Percentiles rank a stretch among this genome's conserved stretches.
phyloP scores from a whole-genome alignment of 78 protist species.

The Pigoraptor vietnamica region DNA sequence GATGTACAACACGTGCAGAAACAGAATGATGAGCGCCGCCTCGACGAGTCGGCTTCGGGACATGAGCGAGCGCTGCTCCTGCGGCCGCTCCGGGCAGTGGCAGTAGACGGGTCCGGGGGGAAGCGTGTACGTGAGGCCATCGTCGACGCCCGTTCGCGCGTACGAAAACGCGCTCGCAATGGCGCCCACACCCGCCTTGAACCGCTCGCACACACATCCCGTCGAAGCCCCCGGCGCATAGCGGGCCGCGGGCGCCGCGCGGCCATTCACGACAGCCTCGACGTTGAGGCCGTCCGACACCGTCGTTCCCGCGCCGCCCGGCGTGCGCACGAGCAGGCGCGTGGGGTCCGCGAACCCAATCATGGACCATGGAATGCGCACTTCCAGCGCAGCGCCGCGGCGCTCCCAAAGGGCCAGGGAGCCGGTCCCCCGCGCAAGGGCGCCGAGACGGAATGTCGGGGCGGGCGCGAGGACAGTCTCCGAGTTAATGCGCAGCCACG shows the following conservation, averaged over 20 bases:
- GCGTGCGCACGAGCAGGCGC: background rate
- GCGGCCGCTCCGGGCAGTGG: background rate
- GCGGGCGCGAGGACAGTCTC: background rate
- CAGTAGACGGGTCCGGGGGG: background rate
- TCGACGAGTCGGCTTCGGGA: background rate
- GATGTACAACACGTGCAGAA: background rate
- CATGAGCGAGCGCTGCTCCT: background rate
- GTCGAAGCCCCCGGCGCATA: background rate
- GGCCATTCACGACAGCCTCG: background rate
- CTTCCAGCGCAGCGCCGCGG: background rate
- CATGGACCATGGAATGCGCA: background rate
- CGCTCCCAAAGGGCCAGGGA: background rate
- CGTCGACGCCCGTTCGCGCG: background rate
- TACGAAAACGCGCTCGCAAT: background rate
- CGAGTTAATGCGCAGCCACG: background rate
- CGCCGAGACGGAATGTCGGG: background rate
- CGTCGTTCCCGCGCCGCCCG: background rate
- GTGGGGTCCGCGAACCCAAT: background rate
- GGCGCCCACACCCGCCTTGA: background rate
- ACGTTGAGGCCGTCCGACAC: background rate
- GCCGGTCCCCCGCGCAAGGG: background rate
- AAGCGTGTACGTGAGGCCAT: background rate
- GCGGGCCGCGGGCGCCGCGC: background rate
- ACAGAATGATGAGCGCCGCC: background rate
- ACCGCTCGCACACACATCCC: background rate